Evolutionary conservation across 2,329 filamentous ascomycete genomes (phyloP), one percentile per base, ranked within the genome.

Genomic region (Penicillium fuscoglaucum): DNA sequence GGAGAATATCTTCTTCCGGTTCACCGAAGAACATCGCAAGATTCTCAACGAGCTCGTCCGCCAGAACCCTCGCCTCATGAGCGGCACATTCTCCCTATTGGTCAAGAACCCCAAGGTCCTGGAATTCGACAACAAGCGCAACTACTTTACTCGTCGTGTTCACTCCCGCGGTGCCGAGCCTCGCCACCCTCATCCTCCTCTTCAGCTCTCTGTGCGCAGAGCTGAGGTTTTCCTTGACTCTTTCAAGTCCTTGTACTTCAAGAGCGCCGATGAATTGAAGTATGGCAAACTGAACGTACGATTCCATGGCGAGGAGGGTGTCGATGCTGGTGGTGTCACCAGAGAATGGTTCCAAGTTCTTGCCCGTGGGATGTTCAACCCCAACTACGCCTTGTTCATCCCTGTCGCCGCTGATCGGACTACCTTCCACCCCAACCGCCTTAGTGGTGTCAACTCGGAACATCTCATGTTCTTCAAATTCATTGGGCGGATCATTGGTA

Each of bases 341-440:
- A 88, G 96, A 71, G 95, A 99, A 79, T 99, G 96, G 95, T 99
- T 99, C 84, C 93, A 97, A 74, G 93, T 96, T 52, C 89, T 99
- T 65, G 89, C 96, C 31, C 87, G 95, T 61, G 95, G 97, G 71
- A 99, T 99, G 95, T 99, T 99, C 78, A 95, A 99, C 75, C 90
- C 95, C 49, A 95, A 97, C 78, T 99, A 98, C 72, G 95, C 91
- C 50, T 82, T 99, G 40, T 99, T 98, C 79, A 95, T 90, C 51
- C 95, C 95, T 1, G 96, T 99, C 28, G 96, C 95, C 26, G 96
- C 95, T 28, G 95, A 99, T 73, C 89, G 93, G 55, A 99, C 96
- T 0, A 99, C 95, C 0, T 99, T 99, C 88, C 95, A 99, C 75
- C 95, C 96, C 17, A 99, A 97, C 77, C 91, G 91, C 72, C 84